Percentiles rank a stretch among this genome's conserved stretches.
phyloP scores from a whole-genome alignment of 2,329 filamentous ascomycete genomes.

The Atkinsonella hypoxylon region DNA sequence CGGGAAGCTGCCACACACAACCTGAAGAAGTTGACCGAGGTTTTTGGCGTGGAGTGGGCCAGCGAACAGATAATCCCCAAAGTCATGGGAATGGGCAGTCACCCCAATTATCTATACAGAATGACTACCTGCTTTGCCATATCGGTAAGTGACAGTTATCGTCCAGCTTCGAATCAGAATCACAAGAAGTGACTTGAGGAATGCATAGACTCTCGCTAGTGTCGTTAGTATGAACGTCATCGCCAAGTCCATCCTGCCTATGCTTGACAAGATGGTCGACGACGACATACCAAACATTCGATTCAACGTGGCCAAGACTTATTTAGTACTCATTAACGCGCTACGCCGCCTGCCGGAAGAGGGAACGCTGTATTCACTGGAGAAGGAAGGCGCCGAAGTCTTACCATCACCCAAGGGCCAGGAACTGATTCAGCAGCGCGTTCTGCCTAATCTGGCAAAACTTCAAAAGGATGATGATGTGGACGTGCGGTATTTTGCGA shows the following conservation, averaged over 20 bases:
- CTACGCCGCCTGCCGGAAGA: constrained; percentile 81
- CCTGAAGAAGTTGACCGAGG: constrained; percentile 94
- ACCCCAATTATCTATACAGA: constrained; percentile 97
- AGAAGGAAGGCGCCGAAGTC: constrained; percentile 58
- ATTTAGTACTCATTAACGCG: constrained; percentile 79
- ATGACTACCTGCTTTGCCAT: constrained; percentile 99
- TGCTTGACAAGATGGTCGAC: constrained; percentile 84
- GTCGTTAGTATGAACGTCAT: constrained; percentile 92
- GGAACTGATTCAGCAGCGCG: constrained; percentile 73
- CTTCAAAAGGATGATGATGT: constrained; percentile 96
- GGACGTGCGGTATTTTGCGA: constrained; percentile 95
- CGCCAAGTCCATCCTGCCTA: constrained; percentile 83
- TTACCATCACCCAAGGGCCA: constrained; percentile 59
- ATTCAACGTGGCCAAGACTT: constrained; percentile 99
- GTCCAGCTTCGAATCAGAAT: not conserved
- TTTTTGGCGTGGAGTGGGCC: constrained; percentile 97
- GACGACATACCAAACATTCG: constrained; percentile 98
- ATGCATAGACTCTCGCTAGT: constrained; percentile 68
- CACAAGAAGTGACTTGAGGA: not conserved
- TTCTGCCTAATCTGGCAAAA: constrained; percentile 86
- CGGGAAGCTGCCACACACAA: constrained; percentile 95
- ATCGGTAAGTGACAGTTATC: constrained; percentile 52
- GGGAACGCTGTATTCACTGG: constrained; percentile 72
- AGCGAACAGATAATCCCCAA: constrained; percentile 96
- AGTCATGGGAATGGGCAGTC: constrained; percentile 95